These are phyloP conservation scores for Nothomitra cinnamomea DNA, from an alignment of 2,329 filamentous ascomycete genomes.

Conservation along the genomic window DNA sequence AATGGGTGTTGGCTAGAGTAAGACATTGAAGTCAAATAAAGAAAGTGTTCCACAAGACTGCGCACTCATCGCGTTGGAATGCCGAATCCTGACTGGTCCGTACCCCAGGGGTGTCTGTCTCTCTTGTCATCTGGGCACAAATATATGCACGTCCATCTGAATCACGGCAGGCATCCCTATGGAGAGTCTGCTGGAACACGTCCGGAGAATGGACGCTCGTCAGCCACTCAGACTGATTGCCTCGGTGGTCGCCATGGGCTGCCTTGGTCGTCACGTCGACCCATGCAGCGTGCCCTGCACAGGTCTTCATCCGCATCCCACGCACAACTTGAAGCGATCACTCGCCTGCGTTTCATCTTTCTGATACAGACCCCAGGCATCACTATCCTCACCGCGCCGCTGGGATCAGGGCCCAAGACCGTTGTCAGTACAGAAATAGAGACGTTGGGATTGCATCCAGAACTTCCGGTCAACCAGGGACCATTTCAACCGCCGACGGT, in stretches of 20 bases:
- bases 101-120: no score
- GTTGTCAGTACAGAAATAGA: neutral
- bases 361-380: slow-evolving; percentile 2
- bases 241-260: neutral
- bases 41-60: no score
- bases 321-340: neutral
- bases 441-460: neutral
- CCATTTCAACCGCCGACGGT: slow-evolving; percentile 1
- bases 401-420: neutral
- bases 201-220: neutral
- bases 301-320: neutral
- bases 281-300: no score
- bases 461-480: neutral
- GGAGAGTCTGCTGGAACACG: no score
- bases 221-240: neutral
- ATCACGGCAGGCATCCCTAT: neutral
- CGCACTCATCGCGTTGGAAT: no score
- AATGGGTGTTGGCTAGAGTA: no score
- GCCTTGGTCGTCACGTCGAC: no score
- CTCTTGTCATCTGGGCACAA: no score
- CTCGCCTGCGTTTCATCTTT: slow-evolving; percentile 4
- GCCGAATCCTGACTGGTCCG: no score
- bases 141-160: neutral
- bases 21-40: no score
- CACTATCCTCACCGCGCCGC: neutral